phyloP scores from a whole-genome alignment of 2,329 filamentous ascomycete species.

The Alternaria sp. region DNA sequence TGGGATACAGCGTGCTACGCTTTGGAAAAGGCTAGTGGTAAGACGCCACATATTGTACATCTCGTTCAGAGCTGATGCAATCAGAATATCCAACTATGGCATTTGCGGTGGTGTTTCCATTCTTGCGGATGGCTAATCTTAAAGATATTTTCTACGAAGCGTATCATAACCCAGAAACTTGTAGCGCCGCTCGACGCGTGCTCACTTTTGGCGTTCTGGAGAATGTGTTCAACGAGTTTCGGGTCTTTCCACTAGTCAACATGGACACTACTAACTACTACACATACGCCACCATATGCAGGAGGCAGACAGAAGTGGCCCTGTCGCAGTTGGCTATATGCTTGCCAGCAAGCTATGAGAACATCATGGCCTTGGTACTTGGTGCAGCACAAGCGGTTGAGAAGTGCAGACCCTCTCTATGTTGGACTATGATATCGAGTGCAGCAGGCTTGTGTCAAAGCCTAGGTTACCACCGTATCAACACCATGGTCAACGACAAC shows the following conservation, averaged over 20 bases:
- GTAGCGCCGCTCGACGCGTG: slow-evolving; percentile 33
- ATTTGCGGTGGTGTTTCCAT: slow-evolving; percentile 44
- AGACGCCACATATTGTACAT: slow-evolving; percentile 20
- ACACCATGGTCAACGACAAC: slow-evolving; percentile 45
- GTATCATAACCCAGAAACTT: slow-evolving; percentile 30
- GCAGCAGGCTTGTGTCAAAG: slow-evolving; percentile 44
- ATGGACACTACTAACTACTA: slow-evolving; percentile 20
- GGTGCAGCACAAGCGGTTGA: slow-evolving; percentile 45
- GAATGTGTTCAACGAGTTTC: slow-evolving; percentile 42
- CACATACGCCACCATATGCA: slow-evolving; percentile 35
- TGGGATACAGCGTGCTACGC: slow-evolving; percentile 38
- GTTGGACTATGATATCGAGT: slow-evolving; percentile 42
- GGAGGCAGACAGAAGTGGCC: slow-evolving; percentile 54
- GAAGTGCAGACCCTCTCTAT: slow-evolving; percentile 47
- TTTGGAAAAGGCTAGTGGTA: slow-evolving; percentile 37
- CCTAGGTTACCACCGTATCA: slow-evolving; percentile 48
- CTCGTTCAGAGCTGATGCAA: slow-evolving; percentile 6
- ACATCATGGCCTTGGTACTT: slow-evolving; percentile 46
- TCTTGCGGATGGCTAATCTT: slow-evolving; percentile 38
- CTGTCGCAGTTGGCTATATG: slow-evolving; percentile 46
- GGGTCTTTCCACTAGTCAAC: slow-evolving; percentile 21
- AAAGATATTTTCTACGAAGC: slow-evolving; percentile 37
- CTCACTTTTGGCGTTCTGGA: slow-evolving; percentile 42
- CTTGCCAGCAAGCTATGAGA: slow-evolving; percentile 46
- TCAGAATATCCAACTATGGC: slow-evolving; percentile 43